Base-by-base conservation (phyloP, 177 flowering plant species). In the Vitis hybrid region DNA sequence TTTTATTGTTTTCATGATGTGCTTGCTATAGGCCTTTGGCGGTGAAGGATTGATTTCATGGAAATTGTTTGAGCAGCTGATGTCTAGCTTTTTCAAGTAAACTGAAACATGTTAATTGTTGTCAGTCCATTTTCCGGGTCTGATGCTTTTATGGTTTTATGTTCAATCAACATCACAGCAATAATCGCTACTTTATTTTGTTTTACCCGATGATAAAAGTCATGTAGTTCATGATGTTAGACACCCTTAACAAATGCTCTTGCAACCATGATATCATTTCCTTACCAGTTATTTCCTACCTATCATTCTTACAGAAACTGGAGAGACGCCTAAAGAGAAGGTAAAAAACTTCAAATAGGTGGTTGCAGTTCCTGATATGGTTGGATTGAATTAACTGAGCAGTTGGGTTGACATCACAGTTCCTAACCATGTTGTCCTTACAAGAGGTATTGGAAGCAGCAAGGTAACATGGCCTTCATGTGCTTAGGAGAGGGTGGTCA, bases 381-480 rank as follows among this genome's bases (percentile, higher is more conserved):
- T 60, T 9, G 2, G 44, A 4, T 51, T 51, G 19, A 19, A 56
- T 17, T 22, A 24, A 31, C 12, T 19, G 61, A 47, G 65, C 62
- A 58, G 71, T 69, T 53, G 49, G 59, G 17, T 47, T 71, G 66
- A 62, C 67, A 63, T 53, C 66, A 64, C 3, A 15, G 14, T 65
- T 60, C 62, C 56, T 59, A 49, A 50, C 67, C 24, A 53, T 73
- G 69, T 74, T 68, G 72, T 52, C 77, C 64, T 77, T 55, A 62
- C 53, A 69, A 65, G 68, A 62, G 61, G 24, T 24, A 28, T 52
- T 59, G 69, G 80, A 68, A 74, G 76, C 76, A 75, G 76, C 47
- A 73, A 67, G 68, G 84, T 79, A 81, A 81, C 84, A 81, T 83
- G 86, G 84, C 81, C 71, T 70, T 78, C 82, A 75, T 79, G 79